These are phyloP conservation scores for Neonectria coccinea DNA, from an alignment of 2,329 filamentous ascomycete species.

Conservation along the genomic window DNA sequence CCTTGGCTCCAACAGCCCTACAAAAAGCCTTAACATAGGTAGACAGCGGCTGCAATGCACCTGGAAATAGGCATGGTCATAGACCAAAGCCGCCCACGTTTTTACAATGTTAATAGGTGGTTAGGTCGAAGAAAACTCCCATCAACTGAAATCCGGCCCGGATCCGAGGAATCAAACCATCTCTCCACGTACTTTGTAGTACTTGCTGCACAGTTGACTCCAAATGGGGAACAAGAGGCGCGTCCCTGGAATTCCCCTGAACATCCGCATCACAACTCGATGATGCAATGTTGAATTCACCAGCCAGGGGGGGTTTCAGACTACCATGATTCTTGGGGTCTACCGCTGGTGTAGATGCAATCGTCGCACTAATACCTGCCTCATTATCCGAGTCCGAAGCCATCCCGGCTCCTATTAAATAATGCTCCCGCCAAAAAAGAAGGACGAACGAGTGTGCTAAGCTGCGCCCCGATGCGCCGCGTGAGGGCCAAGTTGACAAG, in stretches of 20 bases:
- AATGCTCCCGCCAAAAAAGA: neutral
- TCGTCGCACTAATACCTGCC: neutral
- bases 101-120: neutral
- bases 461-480: neutral
- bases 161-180: neutral
- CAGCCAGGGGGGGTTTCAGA: neutral
- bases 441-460: neutral
- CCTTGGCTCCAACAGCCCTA: neutral
- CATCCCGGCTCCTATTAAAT: neutral
- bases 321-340: neutral
- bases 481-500: neutral
- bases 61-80: neutral
- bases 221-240: no score
- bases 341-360: neutral
- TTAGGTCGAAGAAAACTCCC: neutral
- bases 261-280: neutral
- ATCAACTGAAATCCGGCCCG: neutral
- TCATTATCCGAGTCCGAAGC: neutral
- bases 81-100: neutral
- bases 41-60: neutral
- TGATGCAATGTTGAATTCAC: neutral
- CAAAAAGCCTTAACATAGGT: neutral
- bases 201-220: neutral
- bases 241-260: neutral
- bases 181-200: neutral